Percentiles rank a stretch among this genome's conserved stretches.
Evolutionary conservation across 75 land plant genomes (phyloP).

Genomic region (Pinus taeda): DNA sequence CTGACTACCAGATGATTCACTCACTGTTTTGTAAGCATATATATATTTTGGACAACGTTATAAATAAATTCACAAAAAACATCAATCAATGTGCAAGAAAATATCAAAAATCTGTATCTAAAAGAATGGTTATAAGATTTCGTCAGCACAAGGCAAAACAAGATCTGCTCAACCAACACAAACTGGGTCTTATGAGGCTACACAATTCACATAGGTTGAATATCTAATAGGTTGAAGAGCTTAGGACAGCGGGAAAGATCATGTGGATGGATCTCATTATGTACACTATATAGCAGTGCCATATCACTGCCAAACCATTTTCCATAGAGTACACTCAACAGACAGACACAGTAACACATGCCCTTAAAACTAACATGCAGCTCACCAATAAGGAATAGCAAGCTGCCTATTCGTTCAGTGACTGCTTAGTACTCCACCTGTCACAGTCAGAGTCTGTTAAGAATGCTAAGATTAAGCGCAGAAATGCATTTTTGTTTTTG

Average conservation of each 20-base stretch:
- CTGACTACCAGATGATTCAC: too few relatives aligned
- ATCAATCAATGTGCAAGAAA: neutral
- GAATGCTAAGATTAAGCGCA: constrained; percentile 3
- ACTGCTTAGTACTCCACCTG: constrained; percentile 56
- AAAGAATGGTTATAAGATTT: neutral
- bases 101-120: neutral
- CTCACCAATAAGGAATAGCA: constrained; percentile 32
- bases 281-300: neutral
- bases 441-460: constrained; percentile 41
- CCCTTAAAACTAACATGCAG: constrained; percentile 29
- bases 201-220: neutral
- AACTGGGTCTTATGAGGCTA: neutral
- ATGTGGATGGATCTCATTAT: too few relatives aligned
- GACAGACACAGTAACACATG: constrained; percentile 19
- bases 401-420: constrained; percentile 29
- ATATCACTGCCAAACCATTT: neutral
- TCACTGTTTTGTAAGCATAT: neutral
- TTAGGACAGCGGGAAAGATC: too few relatives aligned
- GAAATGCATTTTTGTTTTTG: constrained; percentile 4
- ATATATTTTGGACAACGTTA: neutral
- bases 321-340: neutral
- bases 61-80: neutral
- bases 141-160: neutral
- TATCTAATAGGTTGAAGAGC: neutral
- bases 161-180: neutral